Percentiles rank a stretch among this genome's conserved stretches.
These are phyloP conservation scores for Kazachstania psychrophila DNA, from an alignment of 805 yeast genomes.

Conservation along the genomic window DNA sequence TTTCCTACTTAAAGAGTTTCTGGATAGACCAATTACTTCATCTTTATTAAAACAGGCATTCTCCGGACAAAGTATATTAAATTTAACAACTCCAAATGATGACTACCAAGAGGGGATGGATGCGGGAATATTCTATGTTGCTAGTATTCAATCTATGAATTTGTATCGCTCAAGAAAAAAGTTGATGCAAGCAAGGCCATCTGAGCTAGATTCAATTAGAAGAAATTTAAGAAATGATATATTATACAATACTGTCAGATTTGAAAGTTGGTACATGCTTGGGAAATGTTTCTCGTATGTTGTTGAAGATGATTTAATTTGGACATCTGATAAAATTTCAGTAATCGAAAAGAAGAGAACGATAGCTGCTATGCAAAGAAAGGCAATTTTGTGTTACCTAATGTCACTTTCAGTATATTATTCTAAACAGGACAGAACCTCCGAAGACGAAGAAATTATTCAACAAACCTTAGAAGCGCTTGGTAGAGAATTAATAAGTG, in stretches of 20 bases:
- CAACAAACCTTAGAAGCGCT: slow-evolving; percentile 13
- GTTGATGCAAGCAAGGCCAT: slow-evolving; percentile 69
- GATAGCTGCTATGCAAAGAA: slow-evolving; percentile 59
- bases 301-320: slow-evolving; percentile 84
- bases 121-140: slow-evolving; percentile 46
- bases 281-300: slow-evolving; percentile 71
- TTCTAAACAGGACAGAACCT: not conserved
- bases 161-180: slow-evolving; percentile 52
- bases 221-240: slow-evolving; percentile 59
- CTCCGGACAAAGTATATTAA: slow-evolving; percentile 37
- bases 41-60: slow-evolving; percentile 41
- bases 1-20: slow-evolving; percentile 36
- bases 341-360: slow-evolving; percentile 47
- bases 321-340: slow-evolving; percentile 80
- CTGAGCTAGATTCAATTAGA: slow-evolving; percentile 70
- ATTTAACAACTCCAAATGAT: slow-evolving; percentile 25
- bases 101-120: slow-evolving; percentile 47
- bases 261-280: slow-evolving; percentile 79
- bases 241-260: slow-evolving; percentile 51
- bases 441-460: slow-evolving; percentile 14
- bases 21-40: slow-evolving; percentile 40
- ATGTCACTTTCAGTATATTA: slow-evolving; percentile 41
- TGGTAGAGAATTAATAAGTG: slow-evolving; percentile 36
- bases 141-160: slow-evolving; percentile 27
- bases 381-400: slow-evolving; percentile 59